These are phyloP conservation scores for Aspergillus cejpii DNA, from an alignment of 2,329 filamentous ascomycete species.

Conservation along the genomic window DNA sequence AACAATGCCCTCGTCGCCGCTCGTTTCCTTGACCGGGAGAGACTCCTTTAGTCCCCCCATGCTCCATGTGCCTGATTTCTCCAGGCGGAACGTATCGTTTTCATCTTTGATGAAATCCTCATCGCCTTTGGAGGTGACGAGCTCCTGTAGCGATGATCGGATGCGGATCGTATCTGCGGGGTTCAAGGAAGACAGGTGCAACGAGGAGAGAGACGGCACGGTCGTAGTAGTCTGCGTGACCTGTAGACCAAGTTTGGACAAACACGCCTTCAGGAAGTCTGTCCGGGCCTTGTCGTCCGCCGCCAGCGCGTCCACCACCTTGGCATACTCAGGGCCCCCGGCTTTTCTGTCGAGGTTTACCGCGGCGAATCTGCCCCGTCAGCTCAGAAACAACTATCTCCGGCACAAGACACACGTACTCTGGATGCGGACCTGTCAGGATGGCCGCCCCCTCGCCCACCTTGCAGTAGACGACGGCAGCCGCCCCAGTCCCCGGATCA, in stretches of 20 bases:
- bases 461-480: constrained; percentile 76
- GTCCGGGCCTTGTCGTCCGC: constrained; percentile 64
- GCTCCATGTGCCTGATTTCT: constrained; percentile 59
- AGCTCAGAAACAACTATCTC: constrained; percentile 14
- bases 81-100: constrained; percentile 73
- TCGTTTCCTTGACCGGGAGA: constrained; percentile 41
- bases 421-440: constrained; percentile 83
- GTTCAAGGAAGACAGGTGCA: constrained; percentile 71
- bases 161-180: constrained; percentile 62
- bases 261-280: constrained; percentile 69
- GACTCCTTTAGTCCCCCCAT: constrained; percentile 51
- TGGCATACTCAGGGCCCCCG: constrained; percentile 60
- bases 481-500: constrained; percentile 63
- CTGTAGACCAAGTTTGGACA: constrained; percentile 74
- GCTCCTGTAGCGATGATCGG: constrained; percentile 55
- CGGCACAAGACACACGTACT: constrained; percentile 52
- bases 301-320: constrained; percentile 61
- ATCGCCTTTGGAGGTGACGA: constrained; percentile 59
- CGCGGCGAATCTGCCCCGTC: constrained; percentile 63
- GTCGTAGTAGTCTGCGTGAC: constrained; percentile 62
- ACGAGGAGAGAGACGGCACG: constrained; percentile 70
- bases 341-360: constrained; percentile 66
- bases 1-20: constrained; percentile 53
- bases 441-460: constrained; percentile 73
- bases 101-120: constrained; percentile 71